These are phyloP conservation scores for Lactarius indigo DNA, from an alignment of 768 basidiomycete species.

Conservation along the genomic window DNA sequence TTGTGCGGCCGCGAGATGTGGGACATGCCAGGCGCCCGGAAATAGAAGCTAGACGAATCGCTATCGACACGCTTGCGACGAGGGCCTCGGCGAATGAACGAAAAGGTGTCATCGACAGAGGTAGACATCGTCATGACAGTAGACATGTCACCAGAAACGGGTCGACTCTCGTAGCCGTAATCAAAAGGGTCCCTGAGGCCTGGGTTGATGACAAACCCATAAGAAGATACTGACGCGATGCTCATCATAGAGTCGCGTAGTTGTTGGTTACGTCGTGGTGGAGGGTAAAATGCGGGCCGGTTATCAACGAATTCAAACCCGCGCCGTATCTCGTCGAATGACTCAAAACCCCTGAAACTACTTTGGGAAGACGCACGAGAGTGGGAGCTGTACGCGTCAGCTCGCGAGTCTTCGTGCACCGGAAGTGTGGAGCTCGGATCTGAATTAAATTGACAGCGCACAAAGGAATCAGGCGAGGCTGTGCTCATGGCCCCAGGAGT, in stretches of 20 bases:
- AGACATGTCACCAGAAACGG: constrained; percentile 57
- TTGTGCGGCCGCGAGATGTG: constrained; percentile 33
- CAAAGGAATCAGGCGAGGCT: constrained; percentile 35
- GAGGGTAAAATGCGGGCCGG: constrained; percentile 62
- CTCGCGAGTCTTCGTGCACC: constrained; percentile 29
- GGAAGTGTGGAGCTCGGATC: constrained; percentile 41
- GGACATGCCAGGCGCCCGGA: constrained; percentile 41
- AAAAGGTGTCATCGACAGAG: constrained; percentile 68
- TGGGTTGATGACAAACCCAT: constrained; percentile 60
- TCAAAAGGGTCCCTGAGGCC: constrained; percentile 73
- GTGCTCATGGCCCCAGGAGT: constrained; percentile 26
- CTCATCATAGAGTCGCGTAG: constrained; percentile 63
- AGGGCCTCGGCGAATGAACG: constrained; percentile 44
- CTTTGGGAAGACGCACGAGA: constrained; percentile 44
- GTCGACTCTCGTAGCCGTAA: constrained; percentile 52
- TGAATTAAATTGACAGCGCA: constrained; percentile 41
- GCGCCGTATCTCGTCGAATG: constrained; percentile 74
- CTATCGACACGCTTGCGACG: constrained; percentile 61
- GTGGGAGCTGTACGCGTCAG: constrained; percentile 29
- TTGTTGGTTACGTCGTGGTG: constrained; percentile 40
- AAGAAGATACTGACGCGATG: constrained; percentile 77
- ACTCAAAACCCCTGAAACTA: constrained; percentile 70
- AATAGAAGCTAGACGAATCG: constrained; percentile 76
- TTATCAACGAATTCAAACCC: constrained; percentile 69
- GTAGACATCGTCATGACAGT: constrained; percentile 44